Base-by-base conservation (phyloP, 1,284 basidiomycete genomes). In the Moniliophthora roreri region DNA sequence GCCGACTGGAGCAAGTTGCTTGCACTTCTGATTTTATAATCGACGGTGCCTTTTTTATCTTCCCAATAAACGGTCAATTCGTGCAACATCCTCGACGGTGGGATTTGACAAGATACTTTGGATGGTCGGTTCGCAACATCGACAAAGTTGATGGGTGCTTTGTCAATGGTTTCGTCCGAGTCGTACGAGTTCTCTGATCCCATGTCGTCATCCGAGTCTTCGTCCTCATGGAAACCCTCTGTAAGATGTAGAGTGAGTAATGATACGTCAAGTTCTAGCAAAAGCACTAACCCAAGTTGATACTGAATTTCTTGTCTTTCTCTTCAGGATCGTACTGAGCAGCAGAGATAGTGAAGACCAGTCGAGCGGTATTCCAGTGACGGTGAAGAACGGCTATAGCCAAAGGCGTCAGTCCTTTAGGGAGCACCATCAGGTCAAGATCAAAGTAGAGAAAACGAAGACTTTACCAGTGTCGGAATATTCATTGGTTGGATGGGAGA, bases 351-450 rank as follows among this genome's bases (percentile, higher is more conserved):
- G 77, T 76, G 34, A 84, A 61, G 8, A 84, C 70, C 4, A 83
- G 66, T 18, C 73, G 74, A 0, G 80, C 81, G 2, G 80, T 80
- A 2, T 73, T 69, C 81, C 81, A 85, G 21, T 72, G 73, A 9
- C 77, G 71, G 11, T 70, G 70, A 18, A 64, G 59, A 16, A 82
- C 56, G 1, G 81, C 81, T 8, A 78, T 72, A 49, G 66, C 72
- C 6, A 82, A 65, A 0, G 81, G 78, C 0, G 76, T 78, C 45
- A 68, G 67, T n/a, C 75, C 76, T 77, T 32, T 11, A 11, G 6
- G 7, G 15, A 26, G 41, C 2, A 15, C 13, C 18, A 21, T 36
- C 40, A 54, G 36, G 34, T 44, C 23, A 42, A 16, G 26, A 20
- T 8, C 26, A 41, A 13, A 15, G 8, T 10, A 24, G 35, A 36